Percentiles rank a stretch among this genome's conserved stretches.
Evolutionary conservation across 805 yeast species (phyloP).

Genomic region (Zygotorulaspora sp.): DNA sequence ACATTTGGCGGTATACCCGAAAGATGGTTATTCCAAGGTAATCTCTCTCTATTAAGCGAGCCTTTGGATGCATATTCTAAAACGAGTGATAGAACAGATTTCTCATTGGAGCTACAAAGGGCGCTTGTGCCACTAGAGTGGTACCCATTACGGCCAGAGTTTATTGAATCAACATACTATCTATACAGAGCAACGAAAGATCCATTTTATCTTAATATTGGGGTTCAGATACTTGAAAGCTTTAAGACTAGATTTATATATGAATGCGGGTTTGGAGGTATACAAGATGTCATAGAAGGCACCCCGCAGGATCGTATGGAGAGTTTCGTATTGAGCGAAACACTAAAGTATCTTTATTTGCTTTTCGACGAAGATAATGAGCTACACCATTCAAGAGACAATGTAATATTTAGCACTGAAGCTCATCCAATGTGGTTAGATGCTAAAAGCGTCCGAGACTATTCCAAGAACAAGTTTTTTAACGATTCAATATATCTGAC

Average conservation of each 20-base stretch:
- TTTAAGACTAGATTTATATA: constrained; percentile 50
- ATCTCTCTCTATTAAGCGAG: neutral
- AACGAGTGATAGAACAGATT: neutral
- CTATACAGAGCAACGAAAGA: constrained; percentile 80
- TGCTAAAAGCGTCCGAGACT: constrained; percentile 29
- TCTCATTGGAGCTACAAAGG: constrained; percentile 5
- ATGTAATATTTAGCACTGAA: constrained; percentile 70
- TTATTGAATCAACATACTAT: constrained; percentile 82
- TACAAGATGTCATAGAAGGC: constrained; percentile 62
- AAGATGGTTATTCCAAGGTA: constrained; percentile 57
- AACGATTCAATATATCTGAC: constrained; percentile 17
- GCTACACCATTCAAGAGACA: constrained; percentile 40
- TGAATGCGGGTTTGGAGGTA: constrained; percentile 78
- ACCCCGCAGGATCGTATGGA: constrained; percentile 79
- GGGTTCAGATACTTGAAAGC: constrained; percentile 57
- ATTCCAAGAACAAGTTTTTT: constrained; percentile 22
- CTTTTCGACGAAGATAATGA: constrained; percentile 69
- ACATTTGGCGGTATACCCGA: constrained; percentile 81
- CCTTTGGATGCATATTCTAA: neutral
- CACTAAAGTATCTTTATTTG: constrained; percentile 75
- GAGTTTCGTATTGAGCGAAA: constrained; percentile 82
- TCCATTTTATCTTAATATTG: constrained; percentile 75
- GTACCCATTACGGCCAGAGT: constrained; percentile 93
- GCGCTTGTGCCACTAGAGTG: constrained; percentile 61
- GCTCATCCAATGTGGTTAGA: constrained; percentile 87